Conservation (phyloP, 2,329 filamentous ascomycete genomes). For the Cladophialophora bantiana region DNA sequence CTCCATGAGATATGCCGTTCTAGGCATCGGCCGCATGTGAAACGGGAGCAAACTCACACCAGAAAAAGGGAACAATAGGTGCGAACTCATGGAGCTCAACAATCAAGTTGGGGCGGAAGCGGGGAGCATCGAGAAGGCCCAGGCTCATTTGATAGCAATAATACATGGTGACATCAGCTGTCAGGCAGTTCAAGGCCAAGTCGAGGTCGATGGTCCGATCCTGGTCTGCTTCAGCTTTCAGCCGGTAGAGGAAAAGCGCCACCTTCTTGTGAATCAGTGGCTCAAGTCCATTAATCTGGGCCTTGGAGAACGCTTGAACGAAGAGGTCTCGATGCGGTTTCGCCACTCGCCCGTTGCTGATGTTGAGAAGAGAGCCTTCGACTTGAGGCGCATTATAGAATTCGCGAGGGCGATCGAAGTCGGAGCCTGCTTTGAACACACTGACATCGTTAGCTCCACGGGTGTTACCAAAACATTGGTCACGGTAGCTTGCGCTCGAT, state of each 20-base stretch:
- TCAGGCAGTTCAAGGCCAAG: conserved; percentile 22
- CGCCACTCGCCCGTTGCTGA: conserved; percentile 17
- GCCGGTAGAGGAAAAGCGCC: conserved; percentile 16
- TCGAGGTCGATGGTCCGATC: conserved; percentile 19
- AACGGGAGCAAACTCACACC: conserved; percentile 15
- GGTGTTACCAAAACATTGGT: background rate
- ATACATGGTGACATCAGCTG: conserved; percentile 26
- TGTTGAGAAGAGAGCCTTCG: conserved; percentile 22
- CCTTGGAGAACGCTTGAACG: conserved; percentile 45
- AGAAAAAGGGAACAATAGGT: conserved; percentile 26
- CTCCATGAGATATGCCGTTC: background rate
- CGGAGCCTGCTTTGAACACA: conserved; percentile 22
- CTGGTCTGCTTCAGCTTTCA: conserved; percentile 15
- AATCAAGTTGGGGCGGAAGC: conserved; percentile 19
- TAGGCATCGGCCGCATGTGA: background rate
- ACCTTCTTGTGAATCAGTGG: conserved; percentile 42
- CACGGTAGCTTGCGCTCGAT: conserved; percentile 6
- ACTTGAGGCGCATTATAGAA: conserved; percentile 29
- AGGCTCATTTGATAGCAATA: conserved; percentile 29
- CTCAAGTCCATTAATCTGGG: conserved; percentile 41
- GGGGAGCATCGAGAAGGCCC: conserved; percentile 21
- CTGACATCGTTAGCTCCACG: background rate
- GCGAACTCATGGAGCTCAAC: conserved; percentile 20
- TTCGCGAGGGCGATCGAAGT: conserved; percentile 28
- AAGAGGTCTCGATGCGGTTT: conserved; percentile 35